Conservation (phyloP, 1,284 basidiomycete species). For the Golubevia pallescens region DNA sequence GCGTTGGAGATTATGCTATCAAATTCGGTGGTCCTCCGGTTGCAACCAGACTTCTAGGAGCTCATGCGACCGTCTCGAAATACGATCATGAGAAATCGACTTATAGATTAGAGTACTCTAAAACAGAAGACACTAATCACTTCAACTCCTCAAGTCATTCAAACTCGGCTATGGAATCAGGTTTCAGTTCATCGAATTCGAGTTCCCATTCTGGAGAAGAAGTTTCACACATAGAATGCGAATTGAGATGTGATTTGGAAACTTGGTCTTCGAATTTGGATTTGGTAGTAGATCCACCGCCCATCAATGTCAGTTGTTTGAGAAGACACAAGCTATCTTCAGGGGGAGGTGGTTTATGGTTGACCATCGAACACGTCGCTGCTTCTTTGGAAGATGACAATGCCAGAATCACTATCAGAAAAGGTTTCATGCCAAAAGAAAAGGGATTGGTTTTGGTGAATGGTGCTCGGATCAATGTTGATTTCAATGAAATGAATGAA, state of each 20-base stretch:
- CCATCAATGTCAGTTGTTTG: conserved; percentile 80
- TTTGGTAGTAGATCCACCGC: conserved; percentile 92
- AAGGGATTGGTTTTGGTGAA: conserved; percentile 86
- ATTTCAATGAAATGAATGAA: conserved; percentile 86
- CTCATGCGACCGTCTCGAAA: conserved; percentile 74
- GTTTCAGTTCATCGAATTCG: conserved; percentile 10
- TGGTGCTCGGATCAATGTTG: conserved; percentile 83
- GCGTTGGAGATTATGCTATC: conserved; percentile 91
- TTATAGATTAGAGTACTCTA: conserved; percentile 86
- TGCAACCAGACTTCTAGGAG: conserved; percentile 80
- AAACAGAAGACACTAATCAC: no score
- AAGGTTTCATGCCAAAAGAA: conserved; percentile 67
- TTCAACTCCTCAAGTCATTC: no score
- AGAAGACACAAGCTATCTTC: conserved; percentile 84
- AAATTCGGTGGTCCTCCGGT: conserved; percentile 92
- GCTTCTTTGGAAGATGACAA: conserved; percentile 72
- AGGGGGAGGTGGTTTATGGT: conserved; percentile 93
- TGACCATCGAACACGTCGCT: conserved; percentile 87
- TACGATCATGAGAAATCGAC: conserved; percentile 87
- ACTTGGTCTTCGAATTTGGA: conserved; percentile 87
- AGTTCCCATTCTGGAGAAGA: conserved; percentile 16
- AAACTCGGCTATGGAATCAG: conserved; percentile 12
- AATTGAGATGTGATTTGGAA: conserved; percentile 90
- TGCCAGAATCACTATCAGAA: conserved; percentile 48
- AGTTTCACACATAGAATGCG: conserved; percentile 75